Base-by-base conservation (phyloP, 2,329 filamentous ascomycete genomes). In the Hymenotorrendiella dingleyae region DNA sequence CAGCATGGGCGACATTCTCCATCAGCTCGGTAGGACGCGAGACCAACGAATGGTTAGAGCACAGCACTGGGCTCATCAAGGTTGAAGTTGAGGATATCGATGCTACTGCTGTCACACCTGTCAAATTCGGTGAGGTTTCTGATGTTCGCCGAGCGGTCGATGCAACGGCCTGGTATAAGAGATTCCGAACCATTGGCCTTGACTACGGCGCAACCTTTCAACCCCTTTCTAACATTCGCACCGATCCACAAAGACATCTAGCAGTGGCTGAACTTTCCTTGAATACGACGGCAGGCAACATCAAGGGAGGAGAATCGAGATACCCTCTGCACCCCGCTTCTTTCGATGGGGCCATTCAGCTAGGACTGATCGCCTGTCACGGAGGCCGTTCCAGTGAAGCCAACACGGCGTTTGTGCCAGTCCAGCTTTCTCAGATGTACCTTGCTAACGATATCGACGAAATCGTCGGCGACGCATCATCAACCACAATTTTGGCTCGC, bases 301-400 rank as follows among this genome's bases (percentile, higher is more conserved):
- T 30, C 26, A 29, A 11, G n/a, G n/a, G n/a, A 19, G 19, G 21
- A 3, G 42, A 45, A 26, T 45, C 36, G 9, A 17, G 20, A 19
- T 45, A 45, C 12, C 8, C 75, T 4, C 66, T 79, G 19, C 75
- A 79, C 46, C 75, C 75, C 0, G 67, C 72, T 3, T 76, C 74
- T 0, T 62, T 79, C 14, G 75, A 79, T 49, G 61, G 70, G n/a
- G n/a, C n/a, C n/a, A n/a, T n/a, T n/a, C n/a, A n/a, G n/a, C n/a
- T n/a, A n/a, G n/a, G n/a, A n/a, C n/a, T n/a, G n/a, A n/a, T n/a
- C n/a, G n/a, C n/a, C n/a, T n/a, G n/a, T n/a, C n/a, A n/a, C n/a
- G n/a, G n/a, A n/a, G n/a, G n/a, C n/a, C n/a, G n/a, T n/a, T n/a
- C n/a, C n/a, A n/a, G n/a, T n/a, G n/a, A n/a, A n/a, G n/a, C n/a